Base-by-base conservation (phyloP, 164 flowering plant species). In the grape (Vitis vinifera) region DNA sequence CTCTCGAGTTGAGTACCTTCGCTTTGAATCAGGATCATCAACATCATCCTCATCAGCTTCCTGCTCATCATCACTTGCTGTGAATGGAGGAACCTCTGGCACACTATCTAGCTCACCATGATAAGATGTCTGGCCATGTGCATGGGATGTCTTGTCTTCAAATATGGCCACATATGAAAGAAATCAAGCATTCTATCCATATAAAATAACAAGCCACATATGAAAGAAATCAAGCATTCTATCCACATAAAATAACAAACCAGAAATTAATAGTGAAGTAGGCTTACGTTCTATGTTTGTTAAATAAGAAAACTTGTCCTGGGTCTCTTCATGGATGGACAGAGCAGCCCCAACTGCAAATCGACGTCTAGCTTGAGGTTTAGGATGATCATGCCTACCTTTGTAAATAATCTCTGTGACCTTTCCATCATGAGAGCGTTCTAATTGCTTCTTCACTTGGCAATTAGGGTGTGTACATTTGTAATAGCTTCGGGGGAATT, bases 381-480 rank as follows among this genome's bases (percentile, higher is more conserved):
- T 91, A 27, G 93, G 93, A 75, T 91, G 97, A 79, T 90, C 89
- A 81, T 91, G 96, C 66, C 82, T 74, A 50, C 95, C 95, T 71
- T 86, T 90, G 65, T 90, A 90, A 52, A 86, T 83, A 55, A 90
- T 87, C 69, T 90, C 97, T 37, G 89, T 86, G 67, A 90, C 88
- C 31, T 82, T 84, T 30, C 97, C 94, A 76, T 86, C 88, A 58
- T 83, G 88, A 53, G 97, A 81, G 11, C 91, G 88, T 77, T 88
- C 97, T 72, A 91, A 85, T 23, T 86, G 85, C 74, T 90, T 91
- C 76, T 91, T 91, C 68, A 85, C 93, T 76, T 86, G 89, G 73
- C 97, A 91, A 65, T 83, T 90, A 37, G 91, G 94, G 82, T 86
- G 87, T 53, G 96, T 87, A 78, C 95, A 90, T 74, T 84, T 88